Evolutionary conservation across 2,329 filamentous ascomycete species (phyloP).

Genomic region (Trichoderma sp.): DNA sequence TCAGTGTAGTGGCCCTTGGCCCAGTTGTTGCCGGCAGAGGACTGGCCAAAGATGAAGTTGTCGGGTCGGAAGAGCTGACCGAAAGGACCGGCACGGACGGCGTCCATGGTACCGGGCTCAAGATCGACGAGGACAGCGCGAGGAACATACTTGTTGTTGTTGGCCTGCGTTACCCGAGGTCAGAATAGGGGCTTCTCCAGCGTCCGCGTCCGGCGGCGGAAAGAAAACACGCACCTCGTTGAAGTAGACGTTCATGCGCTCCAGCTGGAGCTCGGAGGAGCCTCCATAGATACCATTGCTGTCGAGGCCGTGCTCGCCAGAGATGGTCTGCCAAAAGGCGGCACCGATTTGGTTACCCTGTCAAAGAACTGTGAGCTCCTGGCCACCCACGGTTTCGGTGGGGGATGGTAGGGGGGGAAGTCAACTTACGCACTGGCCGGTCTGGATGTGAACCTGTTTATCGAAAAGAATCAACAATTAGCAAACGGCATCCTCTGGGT

Average conservation of each 20-base stretch:
- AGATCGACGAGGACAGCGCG: conserved; percentile 99
- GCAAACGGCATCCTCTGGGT: conserved; percentile 35
- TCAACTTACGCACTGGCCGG: conserved; percentile 89
- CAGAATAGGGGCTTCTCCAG: neutral
- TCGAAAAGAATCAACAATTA: conserved; percentile 50
- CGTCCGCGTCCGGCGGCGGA: neutral
- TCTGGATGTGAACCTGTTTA: conserved; percentile 97
- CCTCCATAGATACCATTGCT: conserved; percentile 98
- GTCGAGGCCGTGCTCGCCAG: conserved; percentile 93
- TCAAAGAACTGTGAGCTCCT: conserved; percentile 38
- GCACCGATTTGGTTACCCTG: conserved; percentile 99
- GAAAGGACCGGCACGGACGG: conserved; percentile 95
- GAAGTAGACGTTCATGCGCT: conserved; percentile 99
- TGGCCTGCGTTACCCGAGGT: conserved; percentile 57
- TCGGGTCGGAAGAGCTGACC: conserved; percentile 99
- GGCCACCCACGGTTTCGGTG: conserved; percentile 9
- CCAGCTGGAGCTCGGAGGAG: conserved; percentile 96
- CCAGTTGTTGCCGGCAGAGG: conserved; percentile 99
- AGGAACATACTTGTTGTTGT: conserved; percentile 98
- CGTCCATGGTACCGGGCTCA: conserved; percentile 99
- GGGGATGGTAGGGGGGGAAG: conserved; percentile 6
- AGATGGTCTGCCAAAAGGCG: conserved; percentile 95
- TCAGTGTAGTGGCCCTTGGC: conserved; percentile 99
- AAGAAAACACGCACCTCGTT: conserved; percentile 53
- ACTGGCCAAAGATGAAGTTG: conserved; percentile 99